These are phyloP conservation scores for Closterium sp. DNA, from an alignment of 139 green algal species.

Conservation along the genomic window DNA sequence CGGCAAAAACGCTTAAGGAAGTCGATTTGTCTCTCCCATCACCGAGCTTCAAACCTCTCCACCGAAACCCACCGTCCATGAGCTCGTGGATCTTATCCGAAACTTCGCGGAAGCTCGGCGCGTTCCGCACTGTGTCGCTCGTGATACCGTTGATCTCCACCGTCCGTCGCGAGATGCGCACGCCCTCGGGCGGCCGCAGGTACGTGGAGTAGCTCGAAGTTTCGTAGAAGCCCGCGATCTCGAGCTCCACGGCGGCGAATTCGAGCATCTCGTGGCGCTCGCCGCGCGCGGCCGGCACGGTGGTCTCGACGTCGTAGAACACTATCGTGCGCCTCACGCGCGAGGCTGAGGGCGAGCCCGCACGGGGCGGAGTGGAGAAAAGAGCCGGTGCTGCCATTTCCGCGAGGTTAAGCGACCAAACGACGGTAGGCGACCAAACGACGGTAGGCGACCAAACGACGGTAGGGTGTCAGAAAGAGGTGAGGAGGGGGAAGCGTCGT, in stretches of 20 bases:
- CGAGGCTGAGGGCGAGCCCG: not conserved
- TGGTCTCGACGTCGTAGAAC: slow-evolving; percentile 49
- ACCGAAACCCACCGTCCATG: slow-evolving; percentile 27
- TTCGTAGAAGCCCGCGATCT: slow-evolving; percentile 37
- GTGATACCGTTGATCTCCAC: slow-evolving; percentile 42
- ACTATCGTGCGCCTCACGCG: not conserved
- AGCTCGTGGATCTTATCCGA: slow-evolving; percentile 34
- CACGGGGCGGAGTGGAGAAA: not conserved
- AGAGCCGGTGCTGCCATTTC: not conserved
- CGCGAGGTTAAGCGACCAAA: not conserved
- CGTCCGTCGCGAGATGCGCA: not conserved
- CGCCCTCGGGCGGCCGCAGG: slow-evolving; percentile 2
- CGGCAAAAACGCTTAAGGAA: too few species aligned
- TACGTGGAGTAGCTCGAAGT: slow-evolving; percentile 18
- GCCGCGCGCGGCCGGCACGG: slow-evolving; percentile 18
- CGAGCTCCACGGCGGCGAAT: slow-evolving; percentile 25
- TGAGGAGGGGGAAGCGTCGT: too few species aligned
- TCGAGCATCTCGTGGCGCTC: slow-evolving; percentile 32
- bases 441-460: too few species aligned
- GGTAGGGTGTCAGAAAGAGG: too few species aligned
- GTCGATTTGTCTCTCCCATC: too few species aligned
- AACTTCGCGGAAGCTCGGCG: slow-evolving; percentile 36
- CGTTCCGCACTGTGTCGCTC: not conserved
- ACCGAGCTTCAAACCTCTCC: too few species aligned
- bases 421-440: too few species aligned